Percentiles rank a stretch among this genome's conserved stretches.
Evolutionary conservation across 768 basidiomycete genomes (phyloP).

Genomic region (Pisolithus orientalis): DNA sequence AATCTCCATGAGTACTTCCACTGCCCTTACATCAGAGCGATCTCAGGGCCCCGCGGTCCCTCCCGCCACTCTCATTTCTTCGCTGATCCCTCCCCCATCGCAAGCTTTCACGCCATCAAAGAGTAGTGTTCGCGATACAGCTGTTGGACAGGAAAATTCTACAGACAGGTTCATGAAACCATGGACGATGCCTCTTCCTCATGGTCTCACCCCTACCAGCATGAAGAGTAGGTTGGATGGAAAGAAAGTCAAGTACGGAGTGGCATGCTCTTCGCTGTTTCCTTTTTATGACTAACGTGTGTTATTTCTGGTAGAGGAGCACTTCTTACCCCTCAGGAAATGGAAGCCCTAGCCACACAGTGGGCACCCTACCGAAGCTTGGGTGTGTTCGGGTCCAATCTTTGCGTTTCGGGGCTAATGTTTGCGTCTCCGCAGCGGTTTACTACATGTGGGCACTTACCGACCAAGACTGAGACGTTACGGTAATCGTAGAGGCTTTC

Average conservation of each 20-base stretch:
- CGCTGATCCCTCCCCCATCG: slow-evolving; percentile 36
- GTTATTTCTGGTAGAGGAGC: slow-evolving; percentile 44
- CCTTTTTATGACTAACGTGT: slow-evolving; percentile 2
- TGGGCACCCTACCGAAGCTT: slow-evolving; percentile 84
- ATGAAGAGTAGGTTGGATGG: slow-evolving; percentile 58
- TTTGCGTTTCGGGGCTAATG: neutral
- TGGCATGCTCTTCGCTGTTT: neutral
- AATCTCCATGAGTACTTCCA: too few relatives aligned
- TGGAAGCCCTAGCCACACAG: slow-evolving; percentile 65
- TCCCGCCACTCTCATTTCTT: slow-evolving; percentile 1
- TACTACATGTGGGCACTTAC: slow-evolving; percentile 88
- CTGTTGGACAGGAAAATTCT: slow-evolving; percentile 5
- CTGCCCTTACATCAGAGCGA: neutral
- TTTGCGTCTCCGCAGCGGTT: slow-evolving; percentile 40
- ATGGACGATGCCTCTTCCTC: slow-evolving; percentile 40
- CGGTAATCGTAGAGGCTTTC: neutral
- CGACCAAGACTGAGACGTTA: slow-evolving; percentile 24
- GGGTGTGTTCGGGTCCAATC: slow-evolving; percentile 37
- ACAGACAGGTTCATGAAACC: slow-evolving; percentile 8
- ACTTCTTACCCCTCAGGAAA: slow-evolving; percentile 73
- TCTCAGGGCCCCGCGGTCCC: slow-evolving; percentile 3
- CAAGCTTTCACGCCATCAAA: slow-evolving; percentile 66
- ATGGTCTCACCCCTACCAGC: slow-evolving; percentile 48
- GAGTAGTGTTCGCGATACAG: slow-evolving; percentile 44
- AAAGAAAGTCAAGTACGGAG: slow-evolving; percentile 65